phyloP scores from a whole-genome alignment of 768 basidiomycete species.

The Lentinula edodes region DNA sequence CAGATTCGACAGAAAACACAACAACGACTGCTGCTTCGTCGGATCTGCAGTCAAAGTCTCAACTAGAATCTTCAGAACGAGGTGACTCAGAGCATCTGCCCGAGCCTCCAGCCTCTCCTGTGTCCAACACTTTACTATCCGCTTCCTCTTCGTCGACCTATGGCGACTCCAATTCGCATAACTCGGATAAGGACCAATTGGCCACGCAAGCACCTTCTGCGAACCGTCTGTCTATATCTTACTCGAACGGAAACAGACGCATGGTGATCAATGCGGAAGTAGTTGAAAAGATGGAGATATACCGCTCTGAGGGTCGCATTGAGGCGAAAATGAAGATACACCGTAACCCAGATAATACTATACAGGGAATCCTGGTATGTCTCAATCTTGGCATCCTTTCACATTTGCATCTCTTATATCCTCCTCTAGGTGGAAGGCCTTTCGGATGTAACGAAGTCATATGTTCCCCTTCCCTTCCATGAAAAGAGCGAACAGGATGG shows the following conservation, averaged over 20 bases:
- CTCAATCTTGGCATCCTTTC: not conserved
- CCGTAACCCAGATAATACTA: constrained; percentile 46
- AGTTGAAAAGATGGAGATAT: constrained; percentile 76
- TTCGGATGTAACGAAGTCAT: constrained; percentile 67
- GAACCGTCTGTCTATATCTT: constrained; percentile 91
- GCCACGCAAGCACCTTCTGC: constrained; percentile 55
- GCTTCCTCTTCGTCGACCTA: constrained; percentile 37
- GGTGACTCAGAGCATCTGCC: constrained; percentile 41
- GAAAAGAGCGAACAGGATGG: constrained; percentile 37
- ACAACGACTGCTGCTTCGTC: not conserved
- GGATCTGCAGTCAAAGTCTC: not conserved
- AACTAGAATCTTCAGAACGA: constrained; percentile 11
- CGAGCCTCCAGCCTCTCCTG: constrained; percentile 55
- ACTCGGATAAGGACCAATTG: constrained; percentile 30
- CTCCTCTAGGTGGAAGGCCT: constrained; percentile 62
- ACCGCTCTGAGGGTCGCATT: constrained; percentile 77
- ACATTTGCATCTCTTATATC: constrained; percentile 7
- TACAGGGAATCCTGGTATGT: constrained; percentile 76
- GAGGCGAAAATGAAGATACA: constrained; percentile 68
- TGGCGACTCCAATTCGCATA: constrained; percentile 38
- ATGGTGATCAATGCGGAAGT: constrained; percentile 87
- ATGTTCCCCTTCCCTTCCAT: constrained; percentile 44
- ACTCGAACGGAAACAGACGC: constrained; percentile 82
- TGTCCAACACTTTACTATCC: constrained; percentile 42
- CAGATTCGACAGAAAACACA: not conserved